Evolutionary conservation across 2,329 filamentous ascomycete species (phyloP).

Genomic region (Fusarium staphyleae): DNA sequence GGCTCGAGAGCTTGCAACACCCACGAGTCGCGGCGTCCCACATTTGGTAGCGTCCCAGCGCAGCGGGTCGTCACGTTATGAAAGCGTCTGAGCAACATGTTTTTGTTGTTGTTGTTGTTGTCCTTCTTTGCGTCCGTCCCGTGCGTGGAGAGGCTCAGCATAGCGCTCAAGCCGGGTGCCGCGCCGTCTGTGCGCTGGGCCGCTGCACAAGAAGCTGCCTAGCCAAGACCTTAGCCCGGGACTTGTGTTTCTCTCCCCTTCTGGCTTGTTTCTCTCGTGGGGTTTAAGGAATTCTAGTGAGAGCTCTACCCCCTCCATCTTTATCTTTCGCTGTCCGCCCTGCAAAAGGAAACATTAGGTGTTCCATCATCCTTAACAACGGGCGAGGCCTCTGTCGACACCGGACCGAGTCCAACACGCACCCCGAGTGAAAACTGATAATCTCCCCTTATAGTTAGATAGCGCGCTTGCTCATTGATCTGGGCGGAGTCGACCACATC

Average conservation of each 20-base stretch:
- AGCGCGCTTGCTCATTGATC: conserved; percentile 1
- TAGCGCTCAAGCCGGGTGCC: conserved; percentile 30
- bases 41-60: conserved; percentile 20
- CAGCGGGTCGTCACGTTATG: conserved; percentile 26
- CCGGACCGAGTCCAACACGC: conserved; percentile 2
- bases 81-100: conserved; percentile 13
- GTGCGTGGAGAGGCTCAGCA: conserved; percentile 26
- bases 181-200: conserved; percentile 37
- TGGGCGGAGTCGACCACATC: conserved; percentile 10
- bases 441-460: conserved; percentile 10
- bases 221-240: conserved; percentile 22
- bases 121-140: conserved; percentile 3
- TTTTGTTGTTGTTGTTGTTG: conserved; percentile 13
- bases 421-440: not conserved
- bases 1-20: conserved; percentile 10
- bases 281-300: conserved; percentile 15
- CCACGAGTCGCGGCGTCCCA: conserved; percentile 28
- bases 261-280: conserved; percentile 35
- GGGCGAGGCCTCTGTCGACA: not conserved
- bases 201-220: conserved; percentile 27
- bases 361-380: conserved; percentile 14
- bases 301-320: conserved; percentile 5
- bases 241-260: conserved; percentile 34
- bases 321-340: not conserved
- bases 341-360: conserved; percentile 19